Evolutionary conservation across 345 rosid genomes (phyloP).

Genomic region (Mangifera indica): DNA sequence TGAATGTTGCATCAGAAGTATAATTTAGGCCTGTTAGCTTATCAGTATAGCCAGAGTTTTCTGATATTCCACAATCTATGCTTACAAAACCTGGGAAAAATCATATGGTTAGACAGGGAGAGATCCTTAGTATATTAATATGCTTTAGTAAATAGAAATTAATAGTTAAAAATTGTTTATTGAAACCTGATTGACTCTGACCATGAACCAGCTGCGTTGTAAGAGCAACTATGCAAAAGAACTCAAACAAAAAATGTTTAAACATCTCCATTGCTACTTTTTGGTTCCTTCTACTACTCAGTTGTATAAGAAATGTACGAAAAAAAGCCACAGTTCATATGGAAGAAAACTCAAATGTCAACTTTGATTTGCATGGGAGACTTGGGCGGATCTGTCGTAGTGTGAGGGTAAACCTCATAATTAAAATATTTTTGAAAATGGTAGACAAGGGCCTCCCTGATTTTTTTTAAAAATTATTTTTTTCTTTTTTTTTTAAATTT

Average conservation of each 20-base stretch:
- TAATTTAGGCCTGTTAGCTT: not conserved
- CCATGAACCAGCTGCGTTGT: not conserved
- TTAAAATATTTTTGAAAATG: too few species aligned
- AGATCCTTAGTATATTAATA: not conserved
- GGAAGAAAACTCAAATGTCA: too few species aligned
- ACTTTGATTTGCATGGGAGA: too few species aligned
- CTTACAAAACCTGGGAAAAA: not conserved
- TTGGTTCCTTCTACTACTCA: too few species aligned
- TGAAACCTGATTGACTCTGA: slow-evolving; percentile 1
- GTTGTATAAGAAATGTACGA: too few species aligned
- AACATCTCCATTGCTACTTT: not conserved
- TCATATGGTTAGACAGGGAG: not conserved
- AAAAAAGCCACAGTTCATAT: too few species aligned
- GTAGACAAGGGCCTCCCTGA: too few species aligned
- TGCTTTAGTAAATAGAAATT: not conserved
- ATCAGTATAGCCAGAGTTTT: slow-evolving; percentile 3
- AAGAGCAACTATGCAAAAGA: not conserved
- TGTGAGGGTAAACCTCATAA: too few species aligned
- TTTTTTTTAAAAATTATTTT: too few species aligned
- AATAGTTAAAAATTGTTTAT: not conserved
- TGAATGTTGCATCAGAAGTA: not conserved
- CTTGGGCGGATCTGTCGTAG: too few species aligned
- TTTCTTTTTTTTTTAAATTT: too few species aligned
- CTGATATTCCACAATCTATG: slow-evolving; percentile 5
- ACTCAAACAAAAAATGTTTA: not conserved